A percentile compares a stretch with the other conserved stretches of the same genome.
Evolutionary conservation across 1,284 basidiomycete genomes (phyloP).

Genomic region (Cystobasidiaceae sp.): DNA sequence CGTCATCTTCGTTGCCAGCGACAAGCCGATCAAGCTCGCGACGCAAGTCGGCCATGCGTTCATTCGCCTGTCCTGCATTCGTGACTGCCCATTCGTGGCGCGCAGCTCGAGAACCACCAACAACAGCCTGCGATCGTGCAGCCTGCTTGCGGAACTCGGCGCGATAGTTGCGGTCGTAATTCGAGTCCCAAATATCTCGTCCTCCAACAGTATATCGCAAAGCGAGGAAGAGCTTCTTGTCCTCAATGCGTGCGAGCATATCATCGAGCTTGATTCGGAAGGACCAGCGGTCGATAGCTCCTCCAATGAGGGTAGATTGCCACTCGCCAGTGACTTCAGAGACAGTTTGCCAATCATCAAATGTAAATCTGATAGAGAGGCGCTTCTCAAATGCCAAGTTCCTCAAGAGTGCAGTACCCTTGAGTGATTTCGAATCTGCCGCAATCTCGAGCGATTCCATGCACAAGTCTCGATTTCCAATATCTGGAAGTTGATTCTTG

Average conservation of each 20-base stretch:
- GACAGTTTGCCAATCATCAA: slow-evolving; percentile 92
- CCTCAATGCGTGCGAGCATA: slow-evolving; percentile 60
- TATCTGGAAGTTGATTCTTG: slow-evolving; percentile 40
- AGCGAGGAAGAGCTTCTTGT: slow-evolving; percentile 78
- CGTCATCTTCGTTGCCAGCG: slow-evolving; percentile 49
- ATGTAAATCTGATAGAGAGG: slow-evolving; percentile 83
- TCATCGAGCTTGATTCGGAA: slow-evolving; percentile 55
- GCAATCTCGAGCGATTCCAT: slow-evolving; percentile 58
- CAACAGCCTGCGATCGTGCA: slow-evolving; percentile 35
- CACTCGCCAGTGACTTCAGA: slow-evolving; percentile 83
- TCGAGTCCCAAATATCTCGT: slow-evolving; percentile 83
- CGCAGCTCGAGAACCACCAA: slow-evolving; percentile 44
- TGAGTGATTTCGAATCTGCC: slow-evolving; percentile 58
- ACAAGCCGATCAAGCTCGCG: slow-evolving; percentile 52
- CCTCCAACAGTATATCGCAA: slow-evolving; percentile 70
- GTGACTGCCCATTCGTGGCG: slow-evolving; percentile 48
- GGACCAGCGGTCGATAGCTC: slow-evolving; percentile 58
- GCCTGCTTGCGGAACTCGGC: slow-evolving; percentile 51
- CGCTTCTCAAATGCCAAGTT: slow-evolving; percentile 85
- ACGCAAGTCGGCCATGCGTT: slow-evolving; percentile 50
- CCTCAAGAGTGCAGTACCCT: slow-evolving; percentile 70
- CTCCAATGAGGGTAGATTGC: slow-evolving; percentile 59
- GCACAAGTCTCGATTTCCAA: slow-evolving; percentile 51
- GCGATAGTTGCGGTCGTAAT: slow-evolving; percentile 71
- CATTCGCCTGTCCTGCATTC: slow-evolving; percentile 43